Evolutionary conservation across 2,329 filamentous ascomycete genomes (phyloP), one percentile per base, ranked within the genome.

Genomic region (Alternaria brassicae): DNA sequence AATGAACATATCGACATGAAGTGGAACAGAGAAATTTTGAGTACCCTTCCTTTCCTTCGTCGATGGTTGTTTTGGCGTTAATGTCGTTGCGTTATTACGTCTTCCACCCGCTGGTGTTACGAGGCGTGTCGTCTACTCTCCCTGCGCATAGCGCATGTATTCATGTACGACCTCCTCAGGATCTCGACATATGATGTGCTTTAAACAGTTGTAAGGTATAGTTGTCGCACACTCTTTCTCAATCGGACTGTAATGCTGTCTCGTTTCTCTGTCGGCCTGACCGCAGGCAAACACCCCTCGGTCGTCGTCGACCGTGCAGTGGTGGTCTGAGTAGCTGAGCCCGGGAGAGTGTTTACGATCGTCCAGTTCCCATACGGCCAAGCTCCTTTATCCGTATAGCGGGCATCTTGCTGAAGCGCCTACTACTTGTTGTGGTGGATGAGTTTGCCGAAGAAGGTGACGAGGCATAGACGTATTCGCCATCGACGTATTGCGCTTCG

Each of bases 401-500:
- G 12, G 75, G 75, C 58, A 71, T 70, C 59, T 76, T 77, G 69
- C 74, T 77, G 61, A 76, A 69, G 32, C 75, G 74, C 30, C 72
- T 66, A 63, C 51, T 71, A 52, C 60, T 68, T 48, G 68, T 69
- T 4, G 69, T 63, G 34, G 64, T 65, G 25, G 71, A 67, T 17
- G 70, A 72, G 7, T 69, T 74, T 40, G 73, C 69, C 10, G 72
- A 72, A 13, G 72, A 72, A 19, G 76, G 76, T 21, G 73, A 74
- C 17, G 74, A 73, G 50, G 77, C 77, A 84, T 93, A 96, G 78
- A 97, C 84, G 82, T 97, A 97, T 82, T 97, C 94, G 80, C 93
- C 95, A 77, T 98, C 92, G 66, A 97, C 91, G 79, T 98, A 98
- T 77, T 91, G 86, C 28, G 93, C 94, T 72, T 92, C 93, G 74